Evolutionary conservation across 257 asterid species (phyloP), one percentile per base, ranked within the genome.

Genomic region (Voacanga thouarsii): DNA sequence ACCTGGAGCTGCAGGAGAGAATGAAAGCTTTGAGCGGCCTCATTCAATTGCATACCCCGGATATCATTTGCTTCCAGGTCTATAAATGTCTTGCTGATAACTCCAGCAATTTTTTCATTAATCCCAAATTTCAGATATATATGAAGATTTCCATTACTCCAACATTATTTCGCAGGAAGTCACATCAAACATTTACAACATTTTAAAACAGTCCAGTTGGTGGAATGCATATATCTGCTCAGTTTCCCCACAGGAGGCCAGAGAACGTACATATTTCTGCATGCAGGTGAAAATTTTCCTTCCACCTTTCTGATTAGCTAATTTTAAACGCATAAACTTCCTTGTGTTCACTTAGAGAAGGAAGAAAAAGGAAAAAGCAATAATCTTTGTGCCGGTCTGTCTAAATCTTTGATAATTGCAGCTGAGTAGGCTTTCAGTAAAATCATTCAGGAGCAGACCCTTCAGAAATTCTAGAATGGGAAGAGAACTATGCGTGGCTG

Each of bases 41-140:
- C 44, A 30, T 73, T 73, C 50, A 28, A 73, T 39, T 53, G 49
- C 66, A 73, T 33, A 4, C 26, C 7, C 77, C 77, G 0, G 77
- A 73, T 21, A 37, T 73, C 47, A 73, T 73, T 28, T 73, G 77
- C 49, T 73, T 73, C 15, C 77, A 73, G 77, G 77, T 73, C 8
- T 26, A 6, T 1, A 0, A 3, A 14, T 37, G 0, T 71, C 30
- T 71, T 45, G n/a, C 41, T 24, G 41, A 12, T n/a, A 44, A 71
- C 75, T 24, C 11, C n/a, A 33, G 37, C 37, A 33, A 33, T 33
- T 33, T 8, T 47, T 8, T 10, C 12, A 47, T 47, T 47, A 47
- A 14, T 47, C 47, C 51, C 9, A 2, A 47, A 24, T 0, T n/a
- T 3, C 14, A 59, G 10, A n/a, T 59, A 8, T 59, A 33, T 33